Conservation (phyloP, 164 flowering plant genomes). For the Kingdonia uniflora region DNA sequence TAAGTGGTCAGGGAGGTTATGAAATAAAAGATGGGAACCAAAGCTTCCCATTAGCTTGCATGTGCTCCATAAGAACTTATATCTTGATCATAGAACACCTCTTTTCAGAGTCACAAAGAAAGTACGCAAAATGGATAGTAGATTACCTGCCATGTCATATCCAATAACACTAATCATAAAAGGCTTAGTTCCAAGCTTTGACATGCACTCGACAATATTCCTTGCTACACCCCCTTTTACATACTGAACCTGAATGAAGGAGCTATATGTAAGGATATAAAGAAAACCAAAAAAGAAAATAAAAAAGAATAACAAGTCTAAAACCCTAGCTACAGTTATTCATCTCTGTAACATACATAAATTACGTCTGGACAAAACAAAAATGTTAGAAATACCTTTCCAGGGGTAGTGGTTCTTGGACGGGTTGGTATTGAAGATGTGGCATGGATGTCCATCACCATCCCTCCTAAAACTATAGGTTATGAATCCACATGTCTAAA, state of each 20-base stretch:
- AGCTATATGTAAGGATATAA: no score
- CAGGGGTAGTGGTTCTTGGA: constrained; percentile 79
- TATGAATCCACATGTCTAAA: constrained; percentile 9
- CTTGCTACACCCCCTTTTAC: constrained; percentile 89
- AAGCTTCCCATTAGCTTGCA: no score
- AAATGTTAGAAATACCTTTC: constrained; percentile 55
- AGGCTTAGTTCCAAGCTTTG: constrained; percentile 75
- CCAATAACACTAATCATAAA: constrained; percentile 80
- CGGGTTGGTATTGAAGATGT: constrained; percentile 37
- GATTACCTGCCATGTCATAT: constrained; percentile 64
- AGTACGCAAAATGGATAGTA: not conserved
- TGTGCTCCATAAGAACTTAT: no score
- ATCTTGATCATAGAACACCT: no score
- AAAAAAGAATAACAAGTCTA: no score
- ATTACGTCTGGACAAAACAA: no score
- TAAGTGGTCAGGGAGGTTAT: no score
- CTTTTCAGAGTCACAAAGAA: no score
- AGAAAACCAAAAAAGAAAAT: no score
- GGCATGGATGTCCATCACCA: constrained; percentile 89
- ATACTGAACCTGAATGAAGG: constrained; percentile 42
- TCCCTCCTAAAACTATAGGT: constrained; percentile 75
- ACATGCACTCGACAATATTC: constrained; percentile 89
- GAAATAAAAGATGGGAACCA: no score
- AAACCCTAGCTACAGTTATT: no score
- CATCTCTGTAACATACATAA: no score